Evolutionary conservation across 768 basidiomycete genomes (phyloP).

Genomic region (Tricholoma bakamatsutake): DNA sequence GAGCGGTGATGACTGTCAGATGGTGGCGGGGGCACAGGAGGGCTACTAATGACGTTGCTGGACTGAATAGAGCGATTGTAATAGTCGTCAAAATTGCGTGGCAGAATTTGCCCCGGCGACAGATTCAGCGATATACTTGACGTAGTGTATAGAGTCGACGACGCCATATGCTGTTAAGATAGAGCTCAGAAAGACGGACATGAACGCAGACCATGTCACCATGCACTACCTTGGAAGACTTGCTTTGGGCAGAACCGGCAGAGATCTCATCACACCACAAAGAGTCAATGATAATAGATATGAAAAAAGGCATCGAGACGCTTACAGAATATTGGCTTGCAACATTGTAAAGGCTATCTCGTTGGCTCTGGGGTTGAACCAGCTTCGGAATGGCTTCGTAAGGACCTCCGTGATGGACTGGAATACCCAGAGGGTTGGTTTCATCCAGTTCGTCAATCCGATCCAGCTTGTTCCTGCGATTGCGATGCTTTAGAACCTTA

Average conservation of each 20-base stretch:
- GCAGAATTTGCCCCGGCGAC: constrained; percentile 51
- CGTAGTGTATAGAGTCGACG: constrained; percentile 11
- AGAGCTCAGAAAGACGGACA: neutral
- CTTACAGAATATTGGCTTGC: constrained; percentile 16
- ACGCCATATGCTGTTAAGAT: neutral
- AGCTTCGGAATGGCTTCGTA: constrained; percentile 55
- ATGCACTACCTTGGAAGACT: neutral
- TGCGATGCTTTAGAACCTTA: constrained; percentile 11
- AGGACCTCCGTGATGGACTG: constrained; percentile 67
- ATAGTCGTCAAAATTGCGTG: constrained; percentile 26
- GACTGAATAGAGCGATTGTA: constrained; percentile 5
- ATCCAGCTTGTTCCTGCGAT: constrained; percentile 41
- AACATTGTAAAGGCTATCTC: constrained; percentile 19
- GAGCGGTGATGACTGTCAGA: neutral
- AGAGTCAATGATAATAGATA: constrained; percentile 1
- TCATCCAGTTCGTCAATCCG: constrained; percentile 77
- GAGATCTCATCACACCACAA: neutral
- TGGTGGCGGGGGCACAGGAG: neutral
- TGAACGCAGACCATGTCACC: neutral
- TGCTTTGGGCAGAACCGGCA: neutral
- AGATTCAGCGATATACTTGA: constrained; percentile 44
- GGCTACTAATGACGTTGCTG: neutral
- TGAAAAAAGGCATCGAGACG: neutral
- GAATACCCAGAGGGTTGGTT: constrained; percentile 58
- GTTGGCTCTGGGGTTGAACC: constrained; percentile 18